Evolutionary conservation across 371 early-diverging fungal genomes (phyloP).

Genomic region (Sporodiniella umbellata): DNA sequence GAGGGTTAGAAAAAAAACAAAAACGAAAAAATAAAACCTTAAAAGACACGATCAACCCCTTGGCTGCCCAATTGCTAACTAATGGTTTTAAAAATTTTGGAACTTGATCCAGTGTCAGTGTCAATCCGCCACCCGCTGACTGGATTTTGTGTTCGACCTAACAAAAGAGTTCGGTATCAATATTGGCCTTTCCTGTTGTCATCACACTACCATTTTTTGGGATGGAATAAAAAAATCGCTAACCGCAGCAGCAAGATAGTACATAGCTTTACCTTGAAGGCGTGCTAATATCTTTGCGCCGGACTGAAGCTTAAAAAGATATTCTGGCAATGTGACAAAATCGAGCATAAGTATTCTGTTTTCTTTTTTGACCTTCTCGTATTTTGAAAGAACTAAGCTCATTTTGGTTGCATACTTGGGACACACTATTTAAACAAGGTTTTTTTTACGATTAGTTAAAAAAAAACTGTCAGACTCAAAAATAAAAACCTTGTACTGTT

Average conservation of each 20-base stretch:
- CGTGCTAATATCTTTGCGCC: constrained; percentile 68
- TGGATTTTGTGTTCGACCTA: constrained; percentile 95
- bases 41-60: constrained; percentile 91
- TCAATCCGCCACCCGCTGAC: constrained; percentile 80
- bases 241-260: constrained; percentile 97
- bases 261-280: constrained; percentile 75
- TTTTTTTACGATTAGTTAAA: background rate
- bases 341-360: constrained; percentile 73
- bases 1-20: background rate
- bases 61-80: constrained; percentile 87
- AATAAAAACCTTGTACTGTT: constrained; percentile 40
- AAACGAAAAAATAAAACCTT: too few species aligned
- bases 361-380: constrained; percentile 53
- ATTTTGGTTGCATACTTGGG: constrained; percentile 61
- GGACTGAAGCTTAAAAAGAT: constrained; percentile 83
- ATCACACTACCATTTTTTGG: constrained; percentile 71
- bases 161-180: background rate
- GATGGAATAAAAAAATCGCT: constrained; percentile 96
- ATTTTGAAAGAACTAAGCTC: constrained; percentile 55
- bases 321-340: constrained; percentile 91
- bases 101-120: constrained; percentile 88
- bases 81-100: constrained; percentile 94
- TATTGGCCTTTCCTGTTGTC: background rate
- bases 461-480: too few species aligned
- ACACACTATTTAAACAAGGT: constrained; percentile 39